Conservation (phyloP, 2,329 filamentous ascomycete species). For the Taxawa tesnikishii region DNA sequence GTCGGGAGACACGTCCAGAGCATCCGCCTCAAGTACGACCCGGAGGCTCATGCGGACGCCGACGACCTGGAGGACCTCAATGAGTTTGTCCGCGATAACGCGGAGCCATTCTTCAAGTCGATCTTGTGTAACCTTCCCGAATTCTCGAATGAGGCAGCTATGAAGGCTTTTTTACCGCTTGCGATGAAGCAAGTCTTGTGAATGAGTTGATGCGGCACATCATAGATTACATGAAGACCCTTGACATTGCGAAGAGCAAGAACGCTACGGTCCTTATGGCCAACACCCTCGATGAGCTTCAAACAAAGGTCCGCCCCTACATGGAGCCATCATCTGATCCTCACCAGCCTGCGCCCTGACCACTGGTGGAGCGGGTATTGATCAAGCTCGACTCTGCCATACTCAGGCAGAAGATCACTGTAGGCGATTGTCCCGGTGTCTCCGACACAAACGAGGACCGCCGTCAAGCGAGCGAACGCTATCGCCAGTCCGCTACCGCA, state of each 20-base stretch:
- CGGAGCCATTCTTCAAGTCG: no score
- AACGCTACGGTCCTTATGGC: background rate
- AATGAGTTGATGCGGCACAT: background rate
- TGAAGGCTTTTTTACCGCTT: no score
- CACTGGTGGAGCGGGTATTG: background rate
- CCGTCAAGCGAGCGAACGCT: background rate
- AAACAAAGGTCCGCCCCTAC: background rate
- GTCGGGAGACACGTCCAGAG: background rate
- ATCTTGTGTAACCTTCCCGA: no score
- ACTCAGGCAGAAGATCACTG: conserved; percentile 1
- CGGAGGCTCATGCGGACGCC: background rate
- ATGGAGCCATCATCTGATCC: background rate
- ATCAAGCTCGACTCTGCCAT: conserved; percentile 1
- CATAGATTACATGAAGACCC: background rate
- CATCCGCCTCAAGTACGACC: background rate
- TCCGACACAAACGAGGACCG: conserved; percentile 2
- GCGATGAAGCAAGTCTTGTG: background rate
- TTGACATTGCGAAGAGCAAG: background rate
- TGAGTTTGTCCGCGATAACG: background rate
- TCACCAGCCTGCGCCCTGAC: background rate
- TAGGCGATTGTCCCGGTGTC: conserved; percentile 5
- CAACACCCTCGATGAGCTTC: background rate
- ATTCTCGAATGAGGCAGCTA: no score
- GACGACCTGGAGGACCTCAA: background rate
- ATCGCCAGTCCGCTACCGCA: background rate